These are phyloP conservation scores for Erodium texanum DNA, from an alignment of 441 rosid genomes.

Conservation along the genomic window DNA sequence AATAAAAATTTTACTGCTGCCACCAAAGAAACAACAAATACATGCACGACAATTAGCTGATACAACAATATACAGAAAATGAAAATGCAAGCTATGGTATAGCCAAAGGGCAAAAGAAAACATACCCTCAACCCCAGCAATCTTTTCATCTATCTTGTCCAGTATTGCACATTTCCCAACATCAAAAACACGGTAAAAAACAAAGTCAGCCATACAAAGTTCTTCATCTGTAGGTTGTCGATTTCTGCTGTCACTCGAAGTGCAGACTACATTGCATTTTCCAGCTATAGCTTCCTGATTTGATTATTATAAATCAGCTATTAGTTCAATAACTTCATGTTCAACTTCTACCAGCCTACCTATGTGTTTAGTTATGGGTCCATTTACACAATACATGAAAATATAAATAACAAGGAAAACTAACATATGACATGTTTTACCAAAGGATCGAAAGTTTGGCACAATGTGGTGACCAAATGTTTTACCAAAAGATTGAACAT, in stretches of 20 bases:
- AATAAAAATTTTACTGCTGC: conserved; percentile 57
- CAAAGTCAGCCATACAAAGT: conserved; percentile 1
- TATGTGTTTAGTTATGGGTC: background rate
- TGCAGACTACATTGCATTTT: conserved; percentile 4
- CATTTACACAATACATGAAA: background rate
- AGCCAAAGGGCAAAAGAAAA: conserved; percentile 15
- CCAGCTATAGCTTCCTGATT: conserved; percentile 7
- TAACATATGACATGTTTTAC: background rate
- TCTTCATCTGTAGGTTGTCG: conserved; percentile 2
- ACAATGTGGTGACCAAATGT: background rate
- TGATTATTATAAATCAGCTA: background rate
- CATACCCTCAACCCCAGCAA: conserved; percentile 1
- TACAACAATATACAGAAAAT: conserved; percentile 14
- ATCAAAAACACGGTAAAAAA: conserved; percentile 2
- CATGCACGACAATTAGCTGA: conserved; percentile 16
- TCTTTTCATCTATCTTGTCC: conserved; percentile 1
- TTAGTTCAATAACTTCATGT: background rate
- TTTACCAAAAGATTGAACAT: background rate
- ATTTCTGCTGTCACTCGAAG: conserved; percentile 5
- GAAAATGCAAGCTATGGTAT: conserved; percentile 12
- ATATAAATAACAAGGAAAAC: background rate
- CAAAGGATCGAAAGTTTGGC: no score
- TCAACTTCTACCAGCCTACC: background rate
- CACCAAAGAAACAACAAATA: conserved; percentile 23
- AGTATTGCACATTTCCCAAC: conserved; percentile 1